Base-by-base conservation (phyloP, 1,284 basidiomycete genomes). In the Cutaneotrichosporon sp. region DNA sequence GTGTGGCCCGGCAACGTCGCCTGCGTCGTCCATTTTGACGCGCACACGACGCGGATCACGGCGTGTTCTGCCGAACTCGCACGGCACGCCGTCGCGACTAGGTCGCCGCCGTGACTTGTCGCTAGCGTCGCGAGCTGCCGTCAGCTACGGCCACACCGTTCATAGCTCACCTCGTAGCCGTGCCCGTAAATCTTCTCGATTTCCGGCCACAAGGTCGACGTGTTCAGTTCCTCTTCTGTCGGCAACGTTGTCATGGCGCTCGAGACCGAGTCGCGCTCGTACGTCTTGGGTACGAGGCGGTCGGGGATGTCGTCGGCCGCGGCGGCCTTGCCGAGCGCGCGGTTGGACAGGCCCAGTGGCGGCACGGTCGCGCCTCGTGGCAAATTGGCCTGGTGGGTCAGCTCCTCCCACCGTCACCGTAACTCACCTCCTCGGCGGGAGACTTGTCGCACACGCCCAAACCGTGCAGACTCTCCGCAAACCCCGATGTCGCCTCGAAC, bases 171-270 rank as follows among this genome's bases (percentile, higher is more conserved):
- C 80, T 98, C 96, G 69, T 97, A 97, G 33, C 92, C 92, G 73
- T 98, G 96, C 1, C 94, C 96, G 71, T 97, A 99, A 2, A 99
- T 79, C 72, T 98, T 99, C 68, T 98, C 94, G 1, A 86, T 78
- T 75, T 98, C 96, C 0, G 94, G 94, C 96, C 96, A 99, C 0
- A 98, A 80, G 0, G 94, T 97, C 13, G 83, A 81, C 0, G 84
- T 81, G 0, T 88, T 84, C 1, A 98, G 80, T 72, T 80, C 77
- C 51, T 80, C 80, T 59, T 81, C 80, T 2, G 76, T 76, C 1
- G 80, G 80, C 10, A 80, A 72, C n/a, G 66, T 49, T 1, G 68
- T 66, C 26, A 77, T 59, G 3, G 69, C 65, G 9, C 64, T 57
- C 0, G 74, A 72, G 9, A 77, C 68, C 12, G 73, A 74, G 48